A percentile compares a stretch with the other conserved stretches of the same genome.
Conservation (phyloP, 768 basidiomycete species). For the Austroboletus eburneus region DNA sequence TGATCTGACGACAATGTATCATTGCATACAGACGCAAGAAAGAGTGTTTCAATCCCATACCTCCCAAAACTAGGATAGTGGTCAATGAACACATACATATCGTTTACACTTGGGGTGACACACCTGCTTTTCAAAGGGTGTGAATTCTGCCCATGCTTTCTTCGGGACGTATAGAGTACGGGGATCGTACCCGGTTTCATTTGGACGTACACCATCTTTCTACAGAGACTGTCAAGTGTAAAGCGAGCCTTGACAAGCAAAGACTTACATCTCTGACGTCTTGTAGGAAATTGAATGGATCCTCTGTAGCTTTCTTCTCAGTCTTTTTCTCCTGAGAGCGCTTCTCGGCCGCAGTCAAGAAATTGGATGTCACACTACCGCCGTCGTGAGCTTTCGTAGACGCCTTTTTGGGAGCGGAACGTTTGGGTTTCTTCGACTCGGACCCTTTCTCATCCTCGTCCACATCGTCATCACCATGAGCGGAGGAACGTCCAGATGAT, state of each 20-base stretch:
- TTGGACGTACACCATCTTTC: constrained; percentile 78
- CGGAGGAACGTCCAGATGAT: constrained; percentile 34
- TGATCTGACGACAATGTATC: constrained; percentile 61
- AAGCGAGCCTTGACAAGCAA: not conserved
- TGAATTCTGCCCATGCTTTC: constrained; percentile 75
- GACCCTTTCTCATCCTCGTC: constrained; percentile 30
- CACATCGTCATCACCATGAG: constrained; percentile 37
- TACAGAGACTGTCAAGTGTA: constrained; percentile 26
- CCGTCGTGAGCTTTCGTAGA: constrained; percentile 27
- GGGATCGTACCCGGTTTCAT: constrained; percentile 86
- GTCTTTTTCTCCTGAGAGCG: constrained; percentile 72
- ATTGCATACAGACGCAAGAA: not conserved
- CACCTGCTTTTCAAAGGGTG: constrained; percentile 93
- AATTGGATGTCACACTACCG: constrained; percentile 36
- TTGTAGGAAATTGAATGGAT: constrained; percentile 69
- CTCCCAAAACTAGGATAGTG: constrained; percentile 62
- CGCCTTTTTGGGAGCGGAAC: constrained; percentile 30
- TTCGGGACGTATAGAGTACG: constrained; percentile 80
- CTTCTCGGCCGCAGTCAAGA: constrained; percentile 83
- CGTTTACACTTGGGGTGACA: constrained; percentile 5
- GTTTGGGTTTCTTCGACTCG: constrained; percentile 35
- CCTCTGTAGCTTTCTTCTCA: constrained; percentile 76
- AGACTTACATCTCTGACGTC: constrained; percentile 66
- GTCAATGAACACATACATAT: not conserved
- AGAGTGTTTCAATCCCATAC: constrained; percentile 33